Evolutionary conservation across 257 asterid species (phyloP), one percentile per base, ranked within the genome.

Genomic region (Perilla frutescens): DNA sequence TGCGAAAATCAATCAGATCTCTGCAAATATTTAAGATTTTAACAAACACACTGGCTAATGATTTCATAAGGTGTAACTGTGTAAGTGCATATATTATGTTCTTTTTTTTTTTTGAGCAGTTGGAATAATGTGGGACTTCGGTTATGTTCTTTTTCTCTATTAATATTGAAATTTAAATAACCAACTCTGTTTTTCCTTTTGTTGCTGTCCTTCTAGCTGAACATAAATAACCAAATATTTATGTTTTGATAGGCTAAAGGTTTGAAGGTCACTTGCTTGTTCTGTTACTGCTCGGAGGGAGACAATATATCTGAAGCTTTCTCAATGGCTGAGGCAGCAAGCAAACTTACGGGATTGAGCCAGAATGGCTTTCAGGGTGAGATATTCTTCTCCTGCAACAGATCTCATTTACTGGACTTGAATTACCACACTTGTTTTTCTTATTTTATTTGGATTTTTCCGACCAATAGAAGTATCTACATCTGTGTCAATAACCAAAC

Each of bases 281-380:
- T 91, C 20, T 91, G 96, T 81, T 94, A 91, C 85, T 94, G 99
- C 84, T 94, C 99, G 55, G 99, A 94, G 82, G 98, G 99, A 72
- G 99, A 94, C 85, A 94, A 91, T 57, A 88, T 86, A 67, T 90
- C 97, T 5, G 97, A 91, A 73, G 99, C 97, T 77, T 90, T 90
- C 77, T 86, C 77, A 71, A 82, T 94, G 83, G 97, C 98, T 34
- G 97, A 86, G 75, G 97, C 99, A 76, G 79, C 96, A 39, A 76
- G 82, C 78, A 89, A 82, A 80, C 85, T 90, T 79, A 71, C 76
- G 68, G 89, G 84, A 58, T 56, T 87, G 69, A 68, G 68, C 77
- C 83, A 79, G 64, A 71, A 79, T 43, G 69, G 74, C 74, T 75
- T 70, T 81, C 82, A 68, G 10, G 96, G 98, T 89, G 79, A 86